Evolutionary conservation across 306 rosid species (phyloP).

Genomic region (Trifolium dubium): DNA sequence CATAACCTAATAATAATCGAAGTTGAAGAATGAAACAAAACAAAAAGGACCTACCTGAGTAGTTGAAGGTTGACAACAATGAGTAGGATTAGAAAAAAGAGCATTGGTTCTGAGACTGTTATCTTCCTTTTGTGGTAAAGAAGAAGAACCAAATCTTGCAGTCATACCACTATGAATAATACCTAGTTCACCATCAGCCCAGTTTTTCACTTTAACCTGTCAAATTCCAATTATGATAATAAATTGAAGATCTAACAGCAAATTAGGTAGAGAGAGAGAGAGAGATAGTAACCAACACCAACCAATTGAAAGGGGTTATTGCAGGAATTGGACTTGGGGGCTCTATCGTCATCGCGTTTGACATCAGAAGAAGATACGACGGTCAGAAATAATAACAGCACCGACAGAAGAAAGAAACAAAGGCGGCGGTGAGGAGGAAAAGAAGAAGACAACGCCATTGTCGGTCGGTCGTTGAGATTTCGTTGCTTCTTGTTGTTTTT

Average conservation of each 20-base stretch:
- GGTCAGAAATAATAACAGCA: slow-evolving; percentile 44
- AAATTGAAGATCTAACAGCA: neutral
- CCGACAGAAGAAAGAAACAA: slow-evolving; percentile 6
- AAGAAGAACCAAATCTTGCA: slow-evolving; percentile 78
- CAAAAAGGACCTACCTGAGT: slow-evolving; percentile 56
- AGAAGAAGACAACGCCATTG: slow-evolving; percentile 49
- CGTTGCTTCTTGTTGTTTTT: no score
- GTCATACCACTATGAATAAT: slow-evolving; percentile 53
- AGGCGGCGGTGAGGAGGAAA: neutral
- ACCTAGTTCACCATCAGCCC: slow-evolving; percentile 64
- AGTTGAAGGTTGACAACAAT: slow-evolving; percentile 72
- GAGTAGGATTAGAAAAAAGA: slow-evolving; percentile 60
- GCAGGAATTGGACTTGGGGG: slow-evolving; percentile 63
- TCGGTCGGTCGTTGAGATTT: slow-evolving; percentile 5
- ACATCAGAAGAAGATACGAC: slow-evolving; percentile 53
- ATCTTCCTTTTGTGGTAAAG: slow-evolving; percentile 58
- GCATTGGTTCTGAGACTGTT: slow-evolving; percentile 53
- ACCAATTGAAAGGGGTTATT: slow-evolving; percentile 74
- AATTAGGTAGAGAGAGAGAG: neutral
- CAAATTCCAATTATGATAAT: neutral
- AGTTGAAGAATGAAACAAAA: no score
- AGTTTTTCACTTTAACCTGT: slow-evolving; percentile 75
- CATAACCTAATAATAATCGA: no score
- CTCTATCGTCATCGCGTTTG: slow-evolving; percentile 52
- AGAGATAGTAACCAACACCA: no score